Evolutionary conservation across 1,139 yeast genomes (phyloP).

Genomic region (Nakaseomyces uthaithaninus): DNA sequence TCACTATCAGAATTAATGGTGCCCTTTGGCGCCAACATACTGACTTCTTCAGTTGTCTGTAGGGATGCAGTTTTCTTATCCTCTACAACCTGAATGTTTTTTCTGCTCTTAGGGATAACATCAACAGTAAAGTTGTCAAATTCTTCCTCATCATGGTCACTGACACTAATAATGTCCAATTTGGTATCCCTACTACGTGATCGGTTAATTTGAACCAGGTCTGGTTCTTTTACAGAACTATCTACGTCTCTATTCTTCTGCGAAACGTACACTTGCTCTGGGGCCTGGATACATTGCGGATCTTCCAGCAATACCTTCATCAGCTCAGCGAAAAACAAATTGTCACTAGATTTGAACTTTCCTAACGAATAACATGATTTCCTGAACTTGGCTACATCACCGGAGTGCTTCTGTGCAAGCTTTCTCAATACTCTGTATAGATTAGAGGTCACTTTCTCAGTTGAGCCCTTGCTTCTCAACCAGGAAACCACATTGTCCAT

Average conservation of each 20-base stretch:
- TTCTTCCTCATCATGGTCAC: no score
- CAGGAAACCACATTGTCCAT: neutral
- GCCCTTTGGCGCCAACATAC: constrained; percentile 6
- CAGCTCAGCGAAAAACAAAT: constrained; percentile 16
- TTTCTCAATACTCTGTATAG: constrained; percentile 18
- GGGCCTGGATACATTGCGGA: no score
- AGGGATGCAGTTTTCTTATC: no score
- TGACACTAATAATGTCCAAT: no score
- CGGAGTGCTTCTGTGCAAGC: constrained; percentile 15
- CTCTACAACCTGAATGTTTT: no score
- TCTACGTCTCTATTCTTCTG: no score
- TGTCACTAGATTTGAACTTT: constrained; percentile 19
- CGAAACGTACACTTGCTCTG: no score
- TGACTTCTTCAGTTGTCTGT: constrained; percentile 1
- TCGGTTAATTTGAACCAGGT: no score
- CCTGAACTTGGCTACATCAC: constrained; percentile 16
- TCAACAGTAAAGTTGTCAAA: no score
- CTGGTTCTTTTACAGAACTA: no score
- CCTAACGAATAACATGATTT: constrained; percentile 23
- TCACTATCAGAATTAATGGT: constrained; percentile 8
- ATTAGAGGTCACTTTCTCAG: constrained; percentile 16
- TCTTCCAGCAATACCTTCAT: constrained; percentile 8
- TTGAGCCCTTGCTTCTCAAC: neutral
- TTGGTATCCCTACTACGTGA: no score
- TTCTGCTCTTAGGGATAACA: no score